A percentile compares a stretch with the other conserved stretches of the same genome.
These are phyloP conservation scores for Solanum aculeatissimum DNA, from an alignment of 305 asterid species.

Conservation along the genomic window DNA sequence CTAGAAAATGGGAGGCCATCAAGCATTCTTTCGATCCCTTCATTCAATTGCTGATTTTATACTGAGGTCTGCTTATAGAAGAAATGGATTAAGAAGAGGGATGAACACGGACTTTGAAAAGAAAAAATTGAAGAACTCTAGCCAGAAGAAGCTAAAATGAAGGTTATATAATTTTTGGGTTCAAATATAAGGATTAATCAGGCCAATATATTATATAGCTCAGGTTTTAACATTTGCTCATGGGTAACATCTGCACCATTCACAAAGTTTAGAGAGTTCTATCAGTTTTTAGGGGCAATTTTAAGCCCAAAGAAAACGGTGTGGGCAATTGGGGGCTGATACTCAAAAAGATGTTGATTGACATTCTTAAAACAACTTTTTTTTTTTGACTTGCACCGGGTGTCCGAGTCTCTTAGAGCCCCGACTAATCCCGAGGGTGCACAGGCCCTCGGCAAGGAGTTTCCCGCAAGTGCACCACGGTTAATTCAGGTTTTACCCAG, in stretches of 20 bases:
- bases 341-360: neutral
- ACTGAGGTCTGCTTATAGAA: neutral
- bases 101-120: neutral
- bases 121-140: neutral
- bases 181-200: neutral
- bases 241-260: neutral
- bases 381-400: too few species aligned
- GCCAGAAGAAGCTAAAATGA: neutral
- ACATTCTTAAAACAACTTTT: neutral
- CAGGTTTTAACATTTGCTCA: neutral
- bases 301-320: neutral
- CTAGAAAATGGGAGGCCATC: too few species aligned
- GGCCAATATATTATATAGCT: neutral
- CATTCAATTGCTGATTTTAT: too few species aligned
- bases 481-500: too few species aligned
- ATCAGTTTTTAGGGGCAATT: neutral
- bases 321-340: neutral
- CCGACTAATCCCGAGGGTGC: too few species aligned
- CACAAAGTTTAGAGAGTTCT: neutral
- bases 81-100: neutral
- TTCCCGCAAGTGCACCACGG: too few species aligned
- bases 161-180: too few species aligned
- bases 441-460: too few species aligned
- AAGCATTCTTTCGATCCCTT: too few species aligned
- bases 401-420: too few species aligned